phyloP scores from a whole-genome alignment of 352 stramenopile species.

The Phytophthora hibernalis region DNA sequence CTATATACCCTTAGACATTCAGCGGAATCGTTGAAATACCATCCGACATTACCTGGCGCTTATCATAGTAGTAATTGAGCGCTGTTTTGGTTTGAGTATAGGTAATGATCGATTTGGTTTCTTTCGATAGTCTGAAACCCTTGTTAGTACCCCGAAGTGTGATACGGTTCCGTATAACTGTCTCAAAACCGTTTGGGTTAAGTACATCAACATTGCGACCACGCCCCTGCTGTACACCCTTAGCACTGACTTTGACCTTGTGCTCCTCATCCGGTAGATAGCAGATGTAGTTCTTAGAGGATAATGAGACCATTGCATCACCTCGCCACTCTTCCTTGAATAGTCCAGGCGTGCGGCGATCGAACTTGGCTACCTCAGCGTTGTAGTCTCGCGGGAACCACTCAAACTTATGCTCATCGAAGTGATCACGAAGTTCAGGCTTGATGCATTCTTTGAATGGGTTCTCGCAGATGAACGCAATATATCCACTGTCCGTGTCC shows the following conservation, averaged over 20 bases:
- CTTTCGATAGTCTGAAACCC: no score
- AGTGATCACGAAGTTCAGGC: conserved; percentile 17
- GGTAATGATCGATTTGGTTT: no score
- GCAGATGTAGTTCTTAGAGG: conserved; percentile 29
- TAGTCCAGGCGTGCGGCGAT: not conserved
- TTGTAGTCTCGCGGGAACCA: no score
- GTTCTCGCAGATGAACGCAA: conserved; percentile 11
- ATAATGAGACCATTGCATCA: conserved; percentile 32
- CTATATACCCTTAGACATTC: conserved; percentile 23
- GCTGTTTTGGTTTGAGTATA: no score
- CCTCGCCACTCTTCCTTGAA: conserved; percentile 38
- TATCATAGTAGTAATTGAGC: no score
- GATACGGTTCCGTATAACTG: no score
- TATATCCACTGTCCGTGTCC: not conserved
- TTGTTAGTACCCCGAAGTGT: no score
- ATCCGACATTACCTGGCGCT: not conserved
- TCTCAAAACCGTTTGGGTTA: not conserved
- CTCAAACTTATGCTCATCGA: no score
- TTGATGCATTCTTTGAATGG: conserved; percentile 10
- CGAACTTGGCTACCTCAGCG: no score
- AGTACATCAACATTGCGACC: not conserved
- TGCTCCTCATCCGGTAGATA: conserved; percentile 16
- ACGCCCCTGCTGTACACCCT: not conserved
- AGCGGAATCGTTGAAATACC: conserved; percentile 3
- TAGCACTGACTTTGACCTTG: conserved; percentile 27